Evolutionary conservation across 23 red algal genomes (phyloP), one percentile per base, ranked within the genome.

Genomic region (Rhodosorus marinus): DNA sequence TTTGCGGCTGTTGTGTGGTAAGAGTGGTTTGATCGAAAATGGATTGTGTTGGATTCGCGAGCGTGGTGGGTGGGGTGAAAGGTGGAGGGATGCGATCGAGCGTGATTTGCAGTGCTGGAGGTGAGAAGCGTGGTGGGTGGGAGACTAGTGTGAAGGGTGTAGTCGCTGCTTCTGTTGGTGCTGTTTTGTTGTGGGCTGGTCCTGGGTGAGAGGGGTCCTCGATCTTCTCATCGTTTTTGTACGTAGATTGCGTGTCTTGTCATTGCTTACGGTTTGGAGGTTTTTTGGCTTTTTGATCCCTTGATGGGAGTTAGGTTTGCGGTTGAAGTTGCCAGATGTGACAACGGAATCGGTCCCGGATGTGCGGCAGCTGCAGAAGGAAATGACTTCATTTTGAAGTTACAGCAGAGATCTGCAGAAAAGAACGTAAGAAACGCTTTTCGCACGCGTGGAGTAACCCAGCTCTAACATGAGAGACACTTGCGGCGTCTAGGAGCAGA

Each of bases 271-370:
- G 38, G n/a, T 43, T 14, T 14, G 38, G n/a, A 14, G 38, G 38
- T 14, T 14, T 14, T n/a, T 14, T 14, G 14, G 38, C n/a, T 43
- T 14, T 14, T 14, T 43, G 38, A 43, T 24, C 59, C 2, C 57
- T 14, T 31, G 26, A 23, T 8, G 5, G 23, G 24, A 5, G 31
- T 30, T 45, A 54, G 64, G 2, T 52, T 8, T n/a, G 21, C 53
- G 23, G 51, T 77, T 0, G 35, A 26, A 19, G 25, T 47, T 23
- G 43, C 52, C n/a, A 29, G n/a, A 22, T 77, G 72, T 36, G 6
- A 46, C 26, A 42, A 24, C 21, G 72, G 72, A 3, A 52, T 48
- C 15, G 72, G 72, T 9, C 59, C 72, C 23, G 72, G 72, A 7
- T 77, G 72, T 30, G 54, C 35, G 24, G 69, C 69, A 0, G 19